Evolutionary conservation across 495 filamentous ascomycete genomes (phyloP), one percentile per base, ranked within the genome.

Genomic region (Glarea lozoyensis): DNA sequence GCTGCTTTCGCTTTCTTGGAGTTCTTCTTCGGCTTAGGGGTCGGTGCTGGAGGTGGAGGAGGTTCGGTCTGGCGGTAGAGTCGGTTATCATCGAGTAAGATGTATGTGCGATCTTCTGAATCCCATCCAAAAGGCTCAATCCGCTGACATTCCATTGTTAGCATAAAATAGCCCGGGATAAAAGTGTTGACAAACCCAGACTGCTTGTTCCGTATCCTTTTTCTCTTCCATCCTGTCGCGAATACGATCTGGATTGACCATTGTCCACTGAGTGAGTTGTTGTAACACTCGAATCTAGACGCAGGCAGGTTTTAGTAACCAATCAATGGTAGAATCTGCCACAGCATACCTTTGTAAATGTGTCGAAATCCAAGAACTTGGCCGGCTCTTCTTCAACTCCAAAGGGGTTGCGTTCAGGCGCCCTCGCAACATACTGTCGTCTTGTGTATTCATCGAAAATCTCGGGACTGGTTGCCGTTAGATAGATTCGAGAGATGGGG

Each of bases 381-480:
- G 68, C 67, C 0, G 88, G 79, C 7, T 63, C 60, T 55, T 93
- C 87, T 3, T 81, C 84, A 15, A 75, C 70, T 9, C 90, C 89
- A 54, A 94, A 97, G 2, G 90, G 90, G 53, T 97, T 96, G 19
- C 76, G 69, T 10, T 75, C 50, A 20, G 87, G 82, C 2, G 86
- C 84, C 66, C 88, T 94, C 20, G 79, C 79, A 50, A 84, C 64
- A 63, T 87, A 98, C 62, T 96, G 90, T 40, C 87, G 79, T 49
- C 87, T 79, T 35, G 90, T 86, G 48, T 96, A 94, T 58, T 97
- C 88, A 58, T 97, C 88, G 51, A 97, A 97, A 35, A 90, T 77
- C 6, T 89, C 89, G 18, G 70, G 79, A 2, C 89, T 96, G 49
- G 3, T 12, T 30, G 43, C 49, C 32, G 32, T 43, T 23, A 46